These are phyloP conservation scores for Sideroxylon spinosum DNA, from an alignment of 179 eudicot species.

Conservation along the genomic window DNA sequence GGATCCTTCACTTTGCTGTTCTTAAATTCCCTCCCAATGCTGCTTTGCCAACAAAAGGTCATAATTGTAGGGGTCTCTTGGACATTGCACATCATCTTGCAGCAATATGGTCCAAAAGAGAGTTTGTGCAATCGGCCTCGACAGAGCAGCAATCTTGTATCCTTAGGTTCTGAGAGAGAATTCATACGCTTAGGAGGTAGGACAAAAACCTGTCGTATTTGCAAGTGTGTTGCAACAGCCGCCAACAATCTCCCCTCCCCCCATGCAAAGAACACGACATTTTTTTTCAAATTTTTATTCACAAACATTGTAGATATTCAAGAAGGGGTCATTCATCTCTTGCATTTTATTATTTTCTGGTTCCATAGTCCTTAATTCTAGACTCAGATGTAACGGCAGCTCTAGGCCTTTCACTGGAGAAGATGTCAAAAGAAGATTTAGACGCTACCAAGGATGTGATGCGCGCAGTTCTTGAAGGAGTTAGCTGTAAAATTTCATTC, in stretches of 20 bases:
- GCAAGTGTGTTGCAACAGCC: neutral
- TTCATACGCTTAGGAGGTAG: neutral
- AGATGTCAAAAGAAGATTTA: conserved; percentile 83
- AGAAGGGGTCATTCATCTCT: neutral
- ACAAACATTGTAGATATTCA: neutral
- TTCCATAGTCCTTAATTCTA: conserved; percentile 31
- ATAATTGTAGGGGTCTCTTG: conserved; percentile 33
- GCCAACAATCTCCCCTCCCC: neutral
- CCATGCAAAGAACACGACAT: neutral
- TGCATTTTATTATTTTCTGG: neutral
- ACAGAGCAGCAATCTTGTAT: conserved; percentile 91
- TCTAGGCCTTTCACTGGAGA: conserved; percentile 77
- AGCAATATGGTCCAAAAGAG: conserved; percentile 69
- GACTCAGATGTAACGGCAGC: conserved; percentile 83
- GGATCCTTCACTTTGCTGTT: conserved; percentile 93
- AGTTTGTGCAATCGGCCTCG: conserved; percentile 79
- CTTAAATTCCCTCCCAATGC: conserved; percentile 53
- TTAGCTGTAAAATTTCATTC: conserved; percentile 64
- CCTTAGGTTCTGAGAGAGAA: conserved; percentile 31
- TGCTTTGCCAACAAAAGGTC: conserved; percentile 35
- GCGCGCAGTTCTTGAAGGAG: conserved; percentile 86
- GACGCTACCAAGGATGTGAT: conserved; percentile 71
- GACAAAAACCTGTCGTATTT: neutral
- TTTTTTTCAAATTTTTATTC: neutral
- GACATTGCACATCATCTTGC: conserved; percentile 58